Conservation (phyloP, 2,329 filamentous ascomycete genomes). For the Huntiella bhutanensis region DNA sequence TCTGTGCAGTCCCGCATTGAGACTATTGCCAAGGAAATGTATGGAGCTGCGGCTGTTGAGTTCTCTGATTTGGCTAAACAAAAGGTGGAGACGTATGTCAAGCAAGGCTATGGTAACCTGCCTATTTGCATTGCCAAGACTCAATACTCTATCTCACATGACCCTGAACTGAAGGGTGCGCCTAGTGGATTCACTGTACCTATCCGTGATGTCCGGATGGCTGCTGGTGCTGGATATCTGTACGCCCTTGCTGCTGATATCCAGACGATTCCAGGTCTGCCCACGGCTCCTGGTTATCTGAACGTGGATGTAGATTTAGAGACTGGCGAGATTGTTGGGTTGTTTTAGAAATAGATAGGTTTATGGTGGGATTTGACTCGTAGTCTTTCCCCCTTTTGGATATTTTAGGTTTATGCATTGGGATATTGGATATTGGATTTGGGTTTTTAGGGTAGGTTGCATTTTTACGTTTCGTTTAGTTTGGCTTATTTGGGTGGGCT, state of each 20-base stretch:
- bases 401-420: background rate
- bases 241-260: constrained; percentile 92
- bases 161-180: constrained; percentile 83
- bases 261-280: constrained; percentile 90
- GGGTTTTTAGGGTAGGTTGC: no score
- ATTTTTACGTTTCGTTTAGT: no score
- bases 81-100: constrained; percentile 89
- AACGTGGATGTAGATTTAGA: constrained; percentile 75
- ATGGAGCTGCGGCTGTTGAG: constrained; percentile 74
- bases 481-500: no score
- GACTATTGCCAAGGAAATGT: constrained; percentile 80
- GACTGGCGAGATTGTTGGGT: constrained; percentile 70
- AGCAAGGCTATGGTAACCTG: constrained; percentile 78
- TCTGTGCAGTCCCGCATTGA: constrained; percentile 79
- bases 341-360: constrained; percentile 45
- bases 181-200: constrained; percentile 88
- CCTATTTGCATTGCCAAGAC: constrained; percentile 98
- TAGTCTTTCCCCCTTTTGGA: background rate
- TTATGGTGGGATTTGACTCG: no score
- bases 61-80: constrained; percentile 87
- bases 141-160: constrained; percentile 89
- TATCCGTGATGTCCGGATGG: constrained; percentile 83
- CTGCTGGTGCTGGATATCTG: constrained; percentile 83
- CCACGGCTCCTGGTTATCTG: constrained; percentile 84
- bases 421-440: background rate